Percentiles rank a stretch among this genome's conserved stretches.
Evolutionary conservation across 805 yeast species (phyloP).

Genomic region (Torulaspora gathmanii): DNA sequence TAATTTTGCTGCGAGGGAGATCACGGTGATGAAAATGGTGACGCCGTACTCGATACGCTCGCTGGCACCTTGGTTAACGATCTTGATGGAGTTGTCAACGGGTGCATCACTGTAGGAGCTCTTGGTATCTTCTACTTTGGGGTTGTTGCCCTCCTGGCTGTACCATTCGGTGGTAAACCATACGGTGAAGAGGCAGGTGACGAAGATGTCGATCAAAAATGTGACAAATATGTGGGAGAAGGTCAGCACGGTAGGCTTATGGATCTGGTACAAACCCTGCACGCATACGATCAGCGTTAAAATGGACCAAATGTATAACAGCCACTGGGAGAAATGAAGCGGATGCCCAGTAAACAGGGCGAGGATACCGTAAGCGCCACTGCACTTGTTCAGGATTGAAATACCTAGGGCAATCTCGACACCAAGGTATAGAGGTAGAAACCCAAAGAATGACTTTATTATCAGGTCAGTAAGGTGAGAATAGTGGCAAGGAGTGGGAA

Average conservation of each 20-base stretch:
- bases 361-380: slow-evolving; percentile 81
- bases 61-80: slow-evolving; percentile 53
- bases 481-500: neutral
- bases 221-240: slow-evolving; percentile 59
- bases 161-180: slow-evolving; percentile 80
- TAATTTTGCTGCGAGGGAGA: slow-evolving; percentile 46
- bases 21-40: slow-evolving; percentile 48
- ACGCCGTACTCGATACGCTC: slow-evolving; percentile 53
- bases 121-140: neutral
- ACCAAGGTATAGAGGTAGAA: slow-evolving; percentile 77
- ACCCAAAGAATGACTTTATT: slow-evolving; percentile 56
- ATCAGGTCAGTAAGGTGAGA: neutral
- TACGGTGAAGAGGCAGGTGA: slow-evolving; percentile 63
- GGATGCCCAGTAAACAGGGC: slow-evolving; percentile 90
- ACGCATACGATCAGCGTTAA: slow-evolving; percentile 59
- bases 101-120: slow-evolving; percentile 10
- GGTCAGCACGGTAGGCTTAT: slow-evolving; percentile 53
- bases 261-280: slow-evolving; percentile 49
- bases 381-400: slow-evolving; percentile 78
- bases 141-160: slow-evolving; percentile 38
- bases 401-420: slow-evolving; percentile 75
- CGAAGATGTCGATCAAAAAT: slow-evolving; percentile 61
- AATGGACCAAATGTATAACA: slow-evolving; percentile 64
- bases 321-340: slow-evolving; percentile 75
- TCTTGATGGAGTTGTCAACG: slow-evolving; percentile 4